These are phyloP conservation scores for Aspergillus piperis DNA, from an alignment of 2,329 filamentous ascomycete genomes.

Conservation along the genomic window DNA sequence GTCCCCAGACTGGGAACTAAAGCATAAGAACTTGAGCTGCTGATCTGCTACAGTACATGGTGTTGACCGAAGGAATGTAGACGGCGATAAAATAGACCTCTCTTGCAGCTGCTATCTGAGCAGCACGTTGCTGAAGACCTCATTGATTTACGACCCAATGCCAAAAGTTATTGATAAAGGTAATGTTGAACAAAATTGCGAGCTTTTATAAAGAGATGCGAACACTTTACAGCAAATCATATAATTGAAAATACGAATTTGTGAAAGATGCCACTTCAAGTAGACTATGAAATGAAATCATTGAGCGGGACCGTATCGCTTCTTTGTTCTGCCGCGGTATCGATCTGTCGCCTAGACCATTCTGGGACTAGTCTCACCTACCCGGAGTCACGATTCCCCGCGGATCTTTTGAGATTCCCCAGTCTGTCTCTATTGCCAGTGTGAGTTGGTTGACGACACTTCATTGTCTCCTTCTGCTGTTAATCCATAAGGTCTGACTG, in stretches of 20 bases:
- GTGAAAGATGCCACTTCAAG: background rate
- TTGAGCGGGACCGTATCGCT: too few species aligned
- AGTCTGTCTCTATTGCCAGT: background rate
- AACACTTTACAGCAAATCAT: background rate
- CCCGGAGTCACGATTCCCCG: background rate
- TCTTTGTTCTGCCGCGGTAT: background rate
- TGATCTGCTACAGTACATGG: background rate
- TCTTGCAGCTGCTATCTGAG: background rate
- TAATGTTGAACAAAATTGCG: background rate
- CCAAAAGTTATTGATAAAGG: background rate
- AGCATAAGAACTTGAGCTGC: constrained; percentile 13
- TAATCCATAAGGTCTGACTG: background rate
- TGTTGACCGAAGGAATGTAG: background rate
- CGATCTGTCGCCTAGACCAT: background rate
- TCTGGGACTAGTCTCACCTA: background rate
- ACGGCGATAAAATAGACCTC: background rate
- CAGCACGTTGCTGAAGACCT: constrained; percentile 12
- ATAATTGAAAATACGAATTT: background rate
- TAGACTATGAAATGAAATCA: background rate
- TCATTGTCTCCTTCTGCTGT: background rate
- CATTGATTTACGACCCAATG: background rate
- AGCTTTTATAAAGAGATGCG: background rate
- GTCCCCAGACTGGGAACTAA: constrained; percentile 36
- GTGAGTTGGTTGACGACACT: background rate
- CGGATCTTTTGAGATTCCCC: constrained; percentile 7